Conservation (phyloP, 345 rosid genomes). For the Lumnitzera littorea region DNA sequence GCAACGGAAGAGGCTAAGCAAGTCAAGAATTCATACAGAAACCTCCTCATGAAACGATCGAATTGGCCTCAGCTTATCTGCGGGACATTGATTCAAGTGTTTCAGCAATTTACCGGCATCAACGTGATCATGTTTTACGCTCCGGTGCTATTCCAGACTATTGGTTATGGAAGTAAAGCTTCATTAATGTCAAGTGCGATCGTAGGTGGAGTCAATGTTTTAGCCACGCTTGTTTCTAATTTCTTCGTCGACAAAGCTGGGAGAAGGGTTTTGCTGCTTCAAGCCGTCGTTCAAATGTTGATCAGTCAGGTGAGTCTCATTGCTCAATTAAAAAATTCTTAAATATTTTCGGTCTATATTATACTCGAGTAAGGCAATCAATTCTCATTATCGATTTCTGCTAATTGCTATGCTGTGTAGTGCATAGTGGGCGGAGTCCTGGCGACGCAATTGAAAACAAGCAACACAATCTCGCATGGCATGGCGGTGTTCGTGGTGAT, state of each 20-base stretch:
- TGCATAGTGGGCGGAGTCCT: conserved; percentile 42
- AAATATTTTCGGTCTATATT: too few relatives aligned
- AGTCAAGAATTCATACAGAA: conserved; percentile 33
- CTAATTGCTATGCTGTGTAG: conserved; percentile 5
- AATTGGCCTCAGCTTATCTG: conserved; percentile 29
- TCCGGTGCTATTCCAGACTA: conserved; percentile 59
- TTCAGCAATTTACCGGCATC: conserved; percentile 41
- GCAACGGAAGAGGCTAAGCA: conserved; percentile 29
- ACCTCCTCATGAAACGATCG: conserved; percentile 19
- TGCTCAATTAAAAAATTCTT: too few relatives aligned
- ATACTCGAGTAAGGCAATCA: too few relatives aligned
- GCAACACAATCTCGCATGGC: conserved; percentile 22
- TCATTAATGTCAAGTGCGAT: conserved; percentile 52
- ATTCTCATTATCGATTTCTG: too few relatives aligned
- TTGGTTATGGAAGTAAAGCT: conserved; percentile 51
- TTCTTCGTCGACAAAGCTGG: conserved; percentile 50
- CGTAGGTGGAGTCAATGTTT: conserved; percentile 47
- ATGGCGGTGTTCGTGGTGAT: conserved; percentile 39
- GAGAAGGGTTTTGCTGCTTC: conserved; percentile 41
- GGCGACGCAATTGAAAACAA: conserved; percentile 19
- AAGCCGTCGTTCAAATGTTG: conserved; percentile 37
- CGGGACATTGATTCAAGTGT: conserved; percentile 24
- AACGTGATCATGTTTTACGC: conserved; percentile 50
- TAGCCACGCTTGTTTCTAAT: conserved; percentile 44
- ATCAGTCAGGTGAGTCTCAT: conserved; percentile 20